Percentiles rank a stretch among this genome's conserved stretches.
Conservation (phyloP, 2,329 filamentous ascomycete species). For the Arthrobotrys pseudoclavata region DNA sequence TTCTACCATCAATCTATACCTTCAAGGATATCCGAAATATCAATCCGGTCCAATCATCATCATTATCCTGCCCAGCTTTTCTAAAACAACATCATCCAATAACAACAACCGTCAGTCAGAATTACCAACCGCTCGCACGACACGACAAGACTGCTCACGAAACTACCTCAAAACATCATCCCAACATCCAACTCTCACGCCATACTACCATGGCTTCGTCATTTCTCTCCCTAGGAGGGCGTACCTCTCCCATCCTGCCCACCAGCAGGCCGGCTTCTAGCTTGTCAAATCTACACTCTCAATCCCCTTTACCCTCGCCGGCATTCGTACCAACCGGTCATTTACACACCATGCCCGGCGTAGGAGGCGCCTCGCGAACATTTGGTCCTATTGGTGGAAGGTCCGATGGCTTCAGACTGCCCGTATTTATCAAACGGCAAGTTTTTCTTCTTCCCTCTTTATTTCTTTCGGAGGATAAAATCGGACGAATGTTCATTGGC, state of each 20-base stretch:
- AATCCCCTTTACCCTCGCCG: constrained; percentile 52
- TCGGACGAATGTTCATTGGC: constrained; percentile 10
- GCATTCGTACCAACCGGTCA: constrained; percentile 54
- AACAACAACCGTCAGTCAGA: neutral
- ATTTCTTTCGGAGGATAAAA: neutral
- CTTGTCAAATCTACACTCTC: constrained; percentile 34
- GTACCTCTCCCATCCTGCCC: constrained; percentile 54
- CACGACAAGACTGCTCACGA: constrained; percentile 4
- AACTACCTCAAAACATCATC: constrained; percentile 4
- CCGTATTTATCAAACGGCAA: constrained; percentile 56
- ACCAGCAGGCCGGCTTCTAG: constrained; percentile 50
- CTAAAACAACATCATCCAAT: constrained; percentile 21
- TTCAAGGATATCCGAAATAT: neutral
- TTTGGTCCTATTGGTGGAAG: constrained; percentile 57
- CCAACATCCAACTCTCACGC: constrained; percentile 37
- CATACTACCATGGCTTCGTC: constrained; percentile 49
- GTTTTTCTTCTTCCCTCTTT: neutral
- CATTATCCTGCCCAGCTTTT: constrained; percentile 26
- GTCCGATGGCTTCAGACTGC: constrained; percentile 52
- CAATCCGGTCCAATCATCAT: constrained; percentile 18
- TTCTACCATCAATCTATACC: neutral
- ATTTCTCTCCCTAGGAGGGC: constrained; percentile 54
- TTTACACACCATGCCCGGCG: constrained; percentile 54
- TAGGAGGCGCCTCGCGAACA: constrained; percentile 44
- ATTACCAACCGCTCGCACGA: constrained; percentile 9